Conservation (phyloP, 208 protist genomes). For the Naegleria fowleri region DNA sequence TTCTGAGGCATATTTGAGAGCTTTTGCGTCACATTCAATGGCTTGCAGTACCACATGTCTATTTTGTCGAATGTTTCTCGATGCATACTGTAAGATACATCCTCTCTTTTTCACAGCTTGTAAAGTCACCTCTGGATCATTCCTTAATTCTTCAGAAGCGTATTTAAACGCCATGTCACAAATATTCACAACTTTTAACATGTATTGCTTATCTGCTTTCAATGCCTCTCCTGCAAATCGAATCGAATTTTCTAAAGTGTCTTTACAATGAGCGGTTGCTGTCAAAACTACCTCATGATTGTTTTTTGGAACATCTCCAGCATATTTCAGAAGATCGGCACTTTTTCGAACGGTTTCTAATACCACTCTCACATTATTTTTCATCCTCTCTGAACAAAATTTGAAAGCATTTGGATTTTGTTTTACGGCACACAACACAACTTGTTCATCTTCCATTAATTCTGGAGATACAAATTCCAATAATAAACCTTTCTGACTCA, state of each 20-base stretch:
- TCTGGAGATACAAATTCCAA: neutral
- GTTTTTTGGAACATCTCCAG: neutral
- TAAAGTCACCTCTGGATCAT: neutral
- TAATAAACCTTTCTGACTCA: neutral
- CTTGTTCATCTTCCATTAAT: neutral
- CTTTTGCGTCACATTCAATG: neutral
- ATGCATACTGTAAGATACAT: neutral
- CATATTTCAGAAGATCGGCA: neutral
- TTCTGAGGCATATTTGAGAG: neutral
- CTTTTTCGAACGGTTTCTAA: neutral
- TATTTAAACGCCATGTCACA: neutral
- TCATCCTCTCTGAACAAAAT: neutral
- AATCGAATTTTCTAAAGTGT: neutral
- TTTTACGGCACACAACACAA: neutral
- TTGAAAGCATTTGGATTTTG: neutral
- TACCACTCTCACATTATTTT: neutral
- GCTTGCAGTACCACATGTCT: neutral
- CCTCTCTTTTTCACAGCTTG: neutral
- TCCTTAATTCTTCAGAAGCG: neutral
- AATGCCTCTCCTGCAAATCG: neutral
- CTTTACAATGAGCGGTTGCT: neutral
- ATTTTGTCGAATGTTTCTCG: neutral
- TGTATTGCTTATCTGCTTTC: neutral
- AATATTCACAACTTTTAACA: neutral
- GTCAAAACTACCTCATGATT: neutral